Base-by-base conservation (phyloP, 1,284 basidiomycete genomes). In the Coniferiporia weirii region DNA sequence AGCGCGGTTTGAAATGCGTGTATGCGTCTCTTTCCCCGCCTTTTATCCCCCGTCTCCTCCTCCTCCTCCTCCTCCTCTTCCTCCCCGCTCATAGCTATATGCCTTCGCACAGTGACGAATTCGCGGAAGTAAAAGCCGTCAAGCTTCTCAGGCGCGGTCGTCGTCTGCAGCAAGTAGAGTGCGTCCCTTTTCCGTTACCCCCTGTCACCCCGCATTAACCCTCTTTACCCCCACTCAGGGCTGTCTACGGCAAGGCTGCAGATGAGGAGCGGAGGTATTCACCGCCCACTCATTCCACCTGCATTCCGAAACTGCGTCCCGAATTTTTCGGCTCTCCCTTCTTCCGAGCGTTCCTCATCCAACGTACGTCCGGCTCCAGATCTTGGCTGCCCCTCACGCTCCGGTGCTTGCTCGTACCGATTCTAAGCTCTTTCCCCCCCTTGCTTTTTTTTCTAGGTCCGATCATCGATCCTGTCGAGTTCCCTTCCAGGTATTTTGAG, bases 1-100 rank as follows among this genome's bases (percentile, higher is more conserved):
- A 93, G 70, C 84, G 93, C 53, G 85, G 84, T 13, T 80, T 93
- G 38, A 91, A 91, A 79, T 95, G 93, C 81, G 79, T 87, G 84
- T 87, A 74, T 75, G 92, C 82, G 66, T 59, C 71, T 72, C 8
- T n/a, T 15, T 36, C 22, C 8, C 12, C 53, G 34, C 32, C 12
- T 40, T 38, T 51, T 36, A 32, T 32, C 1, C 15, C 44, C n/a
- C n/a, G n/a, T n/a, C n/a, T n/a, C n/a, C 43, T 38, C 34, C 15
- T 10, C 54, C 17, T 50, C 17, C 36, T 38, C n/a, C 35, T 47
- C 27, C 27, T 4, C 44, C 5, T 27, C 27, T 5, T 5, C 27
- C 27, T 27, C 27, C 27, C 27, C 27, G 27, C 27, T 27, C 27
- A 27, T 27, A 27, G 3, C 27, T 27, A 46, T 46, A 60, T 20